phyloP scores from a whole-genome alignment of 169 alveolate genomes.

The Plasmodium knowlesi region DNA sequence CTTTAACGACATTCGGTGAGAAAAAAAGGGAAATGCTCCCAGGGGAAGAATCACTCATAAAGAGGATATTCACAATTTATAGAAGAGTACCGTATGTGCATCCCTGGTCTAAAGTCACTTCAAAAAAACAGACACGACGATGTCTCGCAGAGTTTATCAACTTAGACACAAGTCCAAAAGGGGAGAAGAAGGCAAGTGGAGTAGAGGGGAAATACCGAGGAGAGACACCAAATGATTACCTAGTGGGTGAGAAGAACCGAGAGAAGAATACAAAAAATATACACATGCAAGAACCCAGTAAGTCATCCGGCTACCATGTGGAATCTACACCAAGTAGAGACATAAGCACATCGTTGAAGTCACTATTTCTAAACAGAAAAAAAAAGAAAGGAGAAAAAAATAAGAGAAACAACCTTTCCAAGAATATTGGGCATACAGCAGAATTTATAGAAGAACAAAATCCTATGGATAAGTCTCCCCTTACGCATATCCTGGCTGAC shows the following conservation, averaged over 20 bases:
- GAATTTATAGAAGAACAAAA: background rate
- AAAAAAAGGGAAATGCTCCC: background rate
- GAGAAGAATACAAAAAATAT: background rate
- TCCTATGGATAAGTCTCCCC: background rate
- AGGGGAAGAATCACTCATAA: background rate
- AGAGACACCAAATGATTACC: background rate
- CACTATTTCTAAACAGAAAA: background rate
- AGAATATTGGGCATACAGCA: background rate
- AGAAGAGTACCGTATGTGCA: background rate
- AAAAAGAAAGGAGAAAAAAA: background rate
- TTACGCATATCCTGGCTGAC: background rate
- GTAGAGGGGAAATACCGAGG: background rate
- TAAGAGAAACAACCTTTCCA: slow-evolving; percentile 2
- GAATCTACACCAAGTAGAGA: background rate
- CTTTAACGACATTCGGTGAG: background rate
- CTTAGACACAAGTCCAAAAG: slow-evolving; percentile 6
- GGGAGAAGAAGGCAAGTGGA: background rate
- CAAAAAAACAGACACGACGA: background rate
- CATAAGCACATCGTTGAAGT: background rate
- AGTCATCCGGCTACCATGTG: background rate
- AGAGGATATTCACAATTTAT: background rate
- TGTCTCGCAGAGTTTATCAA: slow-evolving; percentile 7
- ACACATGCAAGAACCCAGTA: background rate
- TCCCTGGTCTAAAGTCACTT: background rate
- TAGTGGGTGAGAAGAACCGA: background rate